Conservation (phyloP, 129 eudicot species). For the Ambrosia trifida region DNA sequence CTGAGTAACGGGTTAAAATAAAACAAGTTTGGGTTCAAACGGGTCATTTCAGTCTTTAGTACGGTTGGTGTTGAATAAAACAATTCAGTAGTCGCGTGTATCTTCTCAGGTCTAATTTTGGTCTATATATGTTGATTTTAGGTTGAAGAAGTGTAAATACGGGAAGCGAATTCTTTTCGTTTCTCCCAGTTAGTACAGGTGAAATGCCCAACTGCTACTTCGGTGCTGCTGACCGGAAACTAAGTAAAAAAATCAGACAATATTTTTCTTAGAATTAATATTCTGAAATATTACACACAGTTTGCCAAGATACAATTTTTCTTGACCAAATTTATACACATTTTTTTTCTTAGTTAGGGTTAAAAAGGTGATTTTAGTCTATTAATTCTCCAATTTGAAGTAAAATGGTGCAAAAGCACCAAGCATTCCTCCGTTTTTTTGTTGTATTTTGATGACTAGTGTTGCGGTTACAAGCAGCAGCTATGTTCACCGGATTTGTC, state of each 20-base stretch:
- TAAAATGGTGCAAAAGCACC: slow-evolving; percentile 18
- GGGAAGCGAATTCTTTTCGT: not conserved
- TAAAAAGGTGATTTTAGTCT: slow-evolving; percentile 21
- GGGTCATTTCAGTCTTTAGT: not conserved
- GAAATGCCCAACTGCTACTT: slow-evolving; percentile 14
- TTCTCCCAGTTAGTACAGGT: slow-evolving; percentile 10
- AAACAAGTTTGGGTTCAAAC: not conserved
- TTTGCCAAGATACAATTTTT: slow-evolving; percentile 11
- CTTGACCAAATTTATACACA: slow-evolving; percentile 16
- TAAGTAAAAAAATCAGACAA: not conserved
- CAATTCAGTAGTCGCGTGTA: not conserved
- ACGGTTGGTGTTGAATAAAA: too few species aligned
- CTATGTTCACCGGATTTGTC: too few species aligned
- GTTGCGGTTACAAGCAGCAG: not conserved
- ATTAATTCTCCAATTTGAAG: not conserved
- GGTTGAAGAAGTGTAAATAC: slow-evolving; percentile 63
- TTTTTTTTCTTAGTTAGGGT: not conserved
- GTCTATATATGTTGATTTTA: slow-evolving; percentile 23
- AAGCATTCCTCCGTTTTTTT: not conserved
- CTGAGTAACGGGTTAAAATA: not conserved
- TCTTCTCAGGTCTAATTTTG: not conserved
- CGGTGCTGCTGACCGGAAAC: not conserved
- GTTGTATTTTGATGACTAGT: not conserved
- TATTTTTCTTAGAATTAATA: slow-evolving; percentile 17
- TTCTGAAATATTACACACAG: slow-evolving; percentile 25